Evolutionary conservation across 352 stramenopile species (phyloP).

Genomic region (Pythium grandisporangium): DNA sequence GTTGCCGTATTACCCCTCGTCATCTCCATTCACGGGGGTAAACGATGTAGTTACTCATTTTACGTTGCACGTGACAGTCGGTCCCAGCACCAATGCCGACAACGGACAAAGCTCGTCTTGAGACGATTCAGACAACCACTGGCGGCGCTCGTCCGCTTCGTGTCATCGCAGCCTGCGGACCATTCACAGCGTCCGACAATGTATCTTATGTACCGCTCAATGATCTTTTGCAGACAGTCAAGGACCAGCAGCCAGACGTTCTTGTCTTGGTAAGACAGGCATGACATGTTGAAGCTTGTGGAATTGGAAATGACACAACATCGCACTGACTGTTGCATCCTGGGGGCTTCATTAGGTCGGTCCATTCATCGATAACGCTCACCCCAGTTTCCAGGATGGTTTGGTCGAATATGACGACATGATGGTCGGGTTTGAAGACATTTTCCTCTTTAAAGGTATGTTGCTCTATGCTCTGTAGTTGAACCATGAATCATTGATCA

Average conservation of each 20-base stretch:
- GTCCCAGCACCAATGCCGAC: slow-evolving; percentile 47
- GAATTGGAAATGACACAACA: no score
- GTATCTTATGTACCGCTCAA: slow-evolving; percentile 93
- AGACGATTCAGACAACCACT: slow-evolving; percentile 33
- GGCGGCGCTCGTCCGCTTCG: slow-evolving; percentile 31
- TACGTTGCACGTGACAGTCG: no score
- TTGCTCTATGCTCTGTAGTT: no score
- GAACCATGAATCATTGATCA: no score
- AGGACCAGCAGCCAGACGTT: slow-evolving; percentile 88
- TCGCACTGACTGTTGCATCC: no score
- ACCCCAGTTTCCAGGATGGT: slow-evolving; percentile 84
- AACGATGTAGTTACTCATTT: no score
- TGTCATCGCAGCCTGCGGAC: slow-evolving; percentile 88
- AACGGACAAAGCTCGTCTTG: slow-evolving; percentile 29
- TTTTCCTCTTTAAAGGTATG: slow-evolving; percentile 81
- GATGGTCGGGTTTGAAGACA: slow-evolving; percentile 78
- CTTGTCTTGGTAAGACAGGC: slow-evolving; percentile 79
- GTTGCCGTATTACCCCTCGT: no score
- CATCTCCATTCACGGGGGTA: no score
- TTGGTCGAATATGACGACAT: slow-evolving; percentile 70
- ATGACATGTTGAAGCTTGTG: no score
- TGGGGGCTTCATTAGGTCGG: no score
- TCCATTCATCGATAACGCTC: slow-evolving; percentile 94
- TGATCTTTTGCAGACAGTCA: slow-evolving; percentile 85
- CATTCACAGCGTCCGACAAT: slow-evolving; percentile 93